Evolutionary conservation across 495 filamentous ascomycete genomes (phyloP), one percentile per base, ranked within the genome.

Genomic region (Hypoxylon rickii): DNA sequence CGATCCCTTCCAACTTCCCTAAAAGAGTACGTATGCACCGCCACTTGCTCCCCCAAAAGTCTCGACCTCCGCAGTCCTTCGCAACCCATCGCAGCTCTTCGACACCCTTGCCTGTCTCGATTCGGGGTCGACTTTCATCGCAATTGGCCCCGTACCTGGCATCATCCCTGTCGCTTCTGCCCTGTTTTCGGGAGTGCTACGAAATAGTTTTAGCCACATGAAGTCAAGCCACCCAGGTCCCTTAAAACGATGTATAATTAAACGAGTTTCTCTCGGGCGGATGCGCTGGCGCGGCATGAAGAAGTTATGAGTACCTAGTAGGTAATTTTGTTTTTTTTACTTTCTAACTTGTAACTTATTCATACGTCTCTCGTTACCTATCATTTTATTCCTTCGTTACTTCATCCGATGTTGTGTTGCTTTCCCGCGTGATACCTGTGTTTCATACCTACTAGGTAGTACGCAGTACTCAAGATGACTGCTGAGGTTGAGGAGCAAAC

Each of bases 161-260:
- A 49, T 53, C 7, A 57, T 51, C 53, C 59, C 32, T 57, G 59
- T 29, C 41, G 22, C 13, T 31, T 48, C 41, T 64, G 61, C 61
- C 61, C 32, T 61, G 61, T 56, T 61, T 64, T 56, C 56, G 48
- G 42, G 26, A 36, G 42, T 45, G 32, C 45, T 57, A 44, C 44
- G 24, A 29, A 29, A 29, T 4, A 29, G 36, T 51, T 59, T 68
- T 65, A 68, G 65, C 65, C 65, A 68, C 65, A 68, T 61, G 33
- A 39, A 45, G 65, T 68, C 65, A 68, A 68, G 65, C 65, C 65
- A 68, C 65, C 61, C 43, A 62, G 29, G 36, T 59, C 61, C 56
- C 61, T 68, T 62, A 65, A 68, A 65, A 64, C 62, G 33, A 51
- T 16, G 53, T 68, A 65, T 61, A 65, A 62, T 67, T 67, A 64